phyloP scores from a whole-genome alignment of 2,329 filamentous ascomycete genomes.

The Pestalotiopsis sp. region DNA sequence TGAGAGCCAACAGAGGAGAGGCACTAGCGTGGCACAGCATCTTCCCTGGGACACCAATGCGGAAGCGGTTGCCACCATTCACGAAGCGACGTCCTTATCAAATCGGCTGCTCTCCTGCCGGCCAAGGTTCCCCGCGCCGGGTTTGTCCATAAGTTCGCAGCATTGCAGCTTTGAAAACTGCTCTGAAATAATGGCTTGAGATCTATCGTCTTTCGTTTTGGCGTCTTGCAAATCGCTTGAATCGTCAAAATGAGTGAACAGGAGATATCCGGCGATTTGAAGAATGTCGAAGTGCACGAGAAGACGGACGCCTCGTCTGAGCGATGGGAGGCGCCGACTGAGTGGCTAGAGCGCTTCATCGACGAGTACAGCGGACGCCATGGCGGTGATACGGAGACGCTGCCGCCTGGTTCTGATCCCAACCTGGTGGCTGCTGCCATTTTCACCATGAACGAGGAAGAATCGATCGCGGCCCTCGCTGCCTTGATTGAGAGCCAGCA shows the following conservation, averaged over 20 bases:
- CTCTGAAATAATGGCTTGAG: neutral
- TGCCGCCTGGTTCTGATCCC: constrained; percentile 25
- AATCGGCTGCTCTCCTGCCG: neutral
- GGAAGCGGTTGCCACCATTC: neutral
- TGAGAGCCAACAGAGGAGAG: neutral
- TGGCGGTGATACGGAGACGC: constrained; percentile 21
- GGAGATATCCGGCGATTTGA: neutral
- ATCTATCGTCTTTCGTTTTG: neutral
- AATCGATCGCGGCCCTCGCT: constrained; percentile 17
- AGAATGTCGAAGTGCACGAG: neutral
- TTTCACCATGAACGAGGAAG: constrained; percentile 24
- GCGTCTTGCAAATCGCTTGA: neutral
- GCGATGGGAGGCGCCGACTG: constrained; percentile 14
- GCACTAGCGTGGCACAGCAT: neutral
- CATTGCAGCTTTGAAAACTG: neutral
- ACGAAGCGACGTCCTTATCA: neutral
- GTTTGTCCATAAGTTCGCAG: neutral
- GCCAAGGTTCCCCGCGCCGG: neutral
- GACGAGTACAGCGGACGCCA: constrained; percentile 27
- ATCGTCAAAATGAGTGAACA: neutral
- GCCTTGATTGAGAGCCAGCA: constrained; percentile 20
- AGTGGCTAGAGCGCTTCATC: constrained; percentile 25
- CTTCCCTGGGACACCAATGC: neutral
- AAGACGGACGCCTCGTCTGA: neutral
- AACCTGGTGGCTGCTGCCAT: constrained; percentile 24